Evolutionary conservation across 2,329 filamentous ascomycete genomes (phyloP).

Genomic region (Elsinoe ampelina): DNA sequence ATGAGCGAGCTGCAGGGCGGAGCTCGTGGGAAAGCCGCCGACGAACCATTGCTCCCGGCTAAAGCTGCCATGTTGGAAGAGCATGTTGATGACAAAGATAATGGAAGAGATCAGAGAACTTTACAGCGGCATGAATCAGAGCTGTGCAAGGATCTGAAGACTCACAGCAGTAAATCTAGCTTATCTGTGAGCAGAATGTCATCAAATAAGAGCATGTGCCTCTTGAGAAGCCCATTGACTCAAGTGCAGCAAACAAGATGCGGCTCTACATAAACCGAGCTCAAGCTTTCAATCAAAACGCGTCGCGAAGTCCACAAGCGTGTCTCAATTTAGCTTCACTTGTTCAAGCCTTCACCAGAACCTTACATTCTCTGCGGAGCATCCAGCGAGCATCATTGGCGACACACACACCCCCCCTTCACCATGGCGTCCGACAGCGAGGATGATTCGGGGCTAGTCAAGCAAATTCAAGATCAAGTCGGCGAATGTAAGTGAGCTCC

Average conservation of each 20-base stretch:
- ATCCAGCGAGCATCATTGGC: background rate
- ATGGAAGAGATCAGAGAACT: background rate
- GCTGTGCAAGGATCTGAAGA: too few relatives aligned
- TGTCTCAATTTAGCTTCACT: conserved; percentile 9
- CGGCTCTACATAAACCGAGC: conserved; percentile 1
- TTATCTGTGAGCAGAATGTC: too few relatives aligned
- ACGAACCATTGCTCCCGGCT: background rate
- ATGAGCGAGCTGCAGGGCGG: background rate
- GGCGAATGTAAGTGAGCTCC: conserved; percentile 16
- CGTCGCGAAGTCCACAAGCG: conserved; percentile 1
- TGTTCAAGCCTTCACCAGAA: background rate
- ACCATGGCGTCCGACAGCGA: conserved; percentile 10
- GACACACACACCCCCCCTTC: background rate
- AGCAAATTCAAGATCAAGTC: conserved; percentile 15
- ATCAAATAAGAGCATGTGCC: background rate
- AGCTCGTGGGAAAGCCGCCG: background rate
- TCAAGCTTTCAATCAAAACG: conserved; percentile 2
- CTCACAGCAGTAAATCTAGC: too few relatives aligned
- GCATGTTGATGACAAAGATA: background rate
- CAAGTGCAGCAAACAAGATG: background rate
- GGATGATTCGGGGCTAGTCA: conserved; percentile 11
- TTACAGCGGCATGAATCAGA: too few relatives aligned
- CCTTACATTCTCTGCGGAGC: background rate
- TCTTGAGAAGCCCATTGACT: background rate
- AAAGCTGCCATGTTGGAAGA: background rate